phyloP scores from a whole-genome alignment of 345 rosid genomes.

The Anastatica hierochuntica region DNA sequence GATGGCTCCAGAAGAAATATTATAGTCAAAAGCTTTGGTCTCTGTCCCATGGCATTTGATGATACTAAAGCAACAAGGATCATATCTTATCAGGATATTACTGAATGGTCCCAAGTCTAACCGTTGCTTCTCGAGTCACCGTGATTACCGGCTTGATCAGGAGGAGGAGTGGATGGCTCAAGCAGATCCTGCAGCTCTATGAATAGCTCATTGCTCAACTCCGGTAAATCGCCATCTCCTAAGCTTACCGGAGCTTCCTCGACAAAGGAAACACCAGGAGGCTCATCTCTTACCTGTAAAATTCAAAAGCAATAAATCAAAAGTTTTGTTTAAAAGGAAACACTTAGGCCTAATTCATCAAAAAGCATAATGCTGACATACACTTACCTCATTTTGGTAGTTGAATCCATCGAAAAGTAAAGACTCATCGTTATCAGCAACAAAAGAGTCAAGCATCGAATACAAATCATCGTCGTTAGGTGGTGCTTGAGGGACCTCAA shows the following conservation, averaged over 20 bases:
- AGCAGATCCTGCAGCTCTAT: constrained; percentile 23
- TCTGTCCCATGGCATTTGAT: too few relatives aligned
- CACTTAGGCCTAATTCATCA: constrained; percentile 28
- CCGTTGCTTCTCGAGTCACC: constrained; percentile 2
- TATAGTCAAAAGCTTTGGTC: constrained; percentile 6
- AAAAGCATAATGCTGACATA: neutral
- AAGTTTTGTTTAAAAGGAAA: too few relatives aligned
- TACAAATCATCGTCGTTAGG: constrained; percentile 18
- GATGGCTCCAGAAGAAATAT: too few relatives aligned
- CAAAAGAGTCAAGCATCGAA: constrained; percentile 23
- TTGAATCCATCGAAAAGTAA: neutral
- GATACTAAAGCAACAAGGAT: constrained; percentile 3
- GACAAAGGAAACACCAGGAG: neutral
- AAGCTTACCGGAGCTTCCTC: too few relatives aligned
- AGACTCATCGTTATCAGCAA: constrained; percentile 16
- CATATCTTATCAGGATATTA: neutral
- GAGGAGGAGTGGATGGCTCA: constrained; percentile 5
- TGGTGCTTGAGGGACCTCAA: constrained; percentile 12
- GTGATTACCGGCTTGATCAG: neutral
- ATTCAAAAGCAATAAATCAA: neutral
- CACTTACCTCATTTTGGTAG: constrained; percentile 19
- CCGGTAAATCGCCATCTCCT: too few relatives aligned
- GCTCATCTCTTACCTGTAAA: constrained; percentile 7
- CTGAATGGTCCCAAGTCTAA: constrained; percentile 8
- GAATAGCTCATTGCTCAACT: constrained; percentile 11